These are phyloP conservation scores for Sungouiella blattae DNA, from an alignment of 805 yeast species.

Conservation along the genomic window DNA sequence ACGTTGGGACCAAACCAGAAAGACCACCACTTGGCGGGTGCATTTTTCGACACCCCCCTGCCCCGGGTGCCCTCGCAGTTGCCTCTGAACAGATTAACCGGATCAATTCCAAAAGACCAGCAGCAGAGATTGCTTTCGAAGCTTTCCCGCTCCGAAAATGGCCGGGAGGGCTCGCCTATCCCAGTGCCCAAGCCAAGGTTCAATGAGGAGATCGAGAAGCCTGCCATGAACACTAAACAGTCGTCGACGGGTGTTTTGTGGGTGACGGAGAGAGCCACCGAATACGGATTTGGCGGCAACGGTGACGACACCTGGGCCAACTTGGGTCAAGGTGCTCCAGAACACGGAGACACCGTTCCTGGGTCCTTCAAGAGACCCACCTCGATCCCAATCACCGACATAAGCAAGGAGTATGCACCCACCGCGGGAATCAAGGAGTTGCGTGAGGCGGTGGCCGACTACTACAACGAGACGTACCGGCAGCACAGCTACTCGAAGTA, in stretches of 20 bases:
- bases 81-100: conserved; percentile 11
- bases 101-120: conserved; percentile 13
- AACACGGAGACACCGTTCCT: conserved; percentile 54
- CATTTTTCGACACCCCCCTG: conserved; percentile 18
- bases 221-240: conserved; percentile 56
- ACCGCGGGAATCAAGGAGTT: conserved; percentile 55
- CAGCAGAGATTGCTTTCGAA: conserved; percentile 24
- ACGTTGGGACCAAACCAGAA: conserved; percentile 5
- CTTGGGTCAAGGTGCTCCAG: conserved; percentile 65
- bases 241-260: conserved; percentile 63
- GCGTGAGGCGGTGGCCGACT: conserved; percentile 55
- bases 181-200: conserved; percentile 48
- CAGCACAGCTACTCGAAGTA: conserved; percentile 47
- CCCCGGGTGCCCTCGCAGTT: conserved; percentile 14
- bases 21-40: conserved; percentile 14
- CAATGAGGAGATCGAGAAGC: conserved; percentile 44
- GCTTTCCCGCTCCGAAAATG: conserved; percentile 30
- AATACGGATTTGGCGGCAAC: conserved; percentile 47
- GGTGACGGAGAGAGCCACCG: conserved; percentile 60
- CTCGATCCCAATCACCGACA: conserved; percentile 43
- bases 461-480: conserved; percentile 54
- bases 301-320: conserved; percentile 49
- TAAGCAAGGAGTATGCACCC: conserved; percentile 55
- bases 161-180: conserved; percentile 43
- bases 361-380: conserved; percentile 57